A percentile compares a stretch with the other conserved stretches of the same genome.
Conservation (phyloP, 805 yeast genomes). For the Cyberlindnera euphorbiiphila region DNA sequence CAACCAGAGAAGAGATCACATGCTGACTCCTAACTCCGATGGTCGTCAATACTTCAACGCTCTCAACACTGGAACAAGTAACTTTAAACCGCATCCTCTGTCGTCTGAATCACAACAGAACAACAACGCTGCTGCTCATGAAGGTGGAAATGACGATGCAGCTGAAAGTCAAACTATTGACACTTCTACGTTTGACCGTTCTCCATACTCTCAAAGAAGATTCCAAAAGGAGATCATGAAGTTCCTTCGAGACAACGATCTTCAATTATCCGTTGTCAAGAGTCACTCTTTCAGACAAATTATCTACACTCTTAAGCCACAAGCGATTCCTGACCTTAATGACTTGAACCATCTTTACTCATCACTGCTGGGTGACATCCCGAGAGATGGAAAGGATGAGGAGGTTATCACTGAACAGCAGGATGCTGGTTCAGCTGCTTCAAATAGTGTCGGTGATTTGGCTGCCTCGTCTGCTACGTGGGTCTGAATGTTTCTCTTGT, state of each 20-base stretch:
- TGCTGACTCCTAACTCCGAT: conserved; percentile 6
- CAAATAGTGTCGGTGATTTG: neutral
- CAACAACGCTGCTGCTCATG: neutral
- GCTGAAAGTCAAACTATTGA: conserved; percentile 7
- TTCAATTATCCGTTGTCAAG: conserved; percentile 44
- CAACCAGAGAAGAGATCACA: conserved; percentile 36
- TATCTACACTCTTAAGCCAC: conserved; percentile 46
- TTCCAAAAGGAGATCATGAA: conserved; percentile 49
- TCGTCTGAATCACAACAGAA: conserved; percentile 5
- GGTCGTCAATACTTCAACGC: conserved; percentile 32
- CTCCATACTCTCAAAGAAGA: conserved; percentile 41
- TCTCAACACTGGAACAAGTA: conserved; percentile 13
- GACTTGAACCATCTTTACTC: conserved; percentile 32
- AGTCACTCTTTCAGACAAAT: conserved; percentile 49
- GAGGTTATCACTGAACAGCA: neutral
- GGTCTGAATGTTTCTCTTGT: no score
- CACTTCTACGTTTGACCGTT: conserved; percentile 32
- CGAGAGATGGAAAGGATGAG: neutral
- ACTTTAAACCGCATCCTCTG: conserved; percentile 17
- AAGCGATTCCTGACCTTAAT: conserved; percentile 41
- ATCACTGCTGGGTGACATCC: neutral
- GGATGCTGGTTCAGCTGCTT: neutral
- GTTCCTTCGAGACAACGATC: conserved; percentile 49
- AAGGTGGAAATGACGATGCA: conserved; percentile 1
- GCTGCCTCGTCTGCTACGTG: neutral